These are phyloP conservation scores for Lactarius psammicola DNA, from an alignment of 768 basidiomycete species.

Conservation along the genomic window DNA sequence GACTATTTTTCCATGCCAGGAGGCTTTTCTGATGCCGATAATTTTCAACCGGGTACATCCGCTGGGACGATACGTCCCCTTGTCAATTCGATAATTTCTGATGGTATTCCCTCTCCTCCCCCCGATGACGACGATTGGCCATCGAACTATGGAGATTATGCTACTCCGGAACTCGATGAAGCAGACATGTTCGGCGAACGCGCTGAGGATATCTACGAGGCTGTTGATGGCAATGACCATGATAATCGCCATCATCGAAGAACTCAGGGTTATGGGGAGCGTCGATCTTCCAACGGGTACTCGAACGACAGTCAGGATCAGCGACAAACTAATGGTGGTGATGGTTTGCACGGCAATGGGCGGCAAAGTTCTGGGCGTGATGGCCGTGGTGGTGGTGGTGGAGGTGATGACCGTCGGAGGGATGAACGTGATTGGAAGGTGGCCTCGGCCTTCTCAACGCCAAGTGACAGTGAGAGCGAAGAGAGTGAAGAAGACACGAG, in stretches of 20 bases:
- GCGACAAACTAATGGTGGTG: slow-evolving; percentile 28
- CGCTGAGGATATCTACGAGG: slow-evolving; percentile 1
- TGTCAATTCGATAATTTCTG: slow-evolving; percentile 22
- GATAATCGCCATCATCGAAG: slow-evolving; percentile 5
- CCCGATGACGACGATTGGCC: slow-evolving; percentile 25
- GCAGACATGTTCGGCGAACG: slow-evolving; percentile 13
- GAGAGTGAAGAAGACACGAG: slow-evolving; percentile 43
- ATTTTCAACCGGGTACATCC: slow-evolving; percentile 47
- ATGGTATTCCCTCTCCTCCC: slow-evolving; percentile 21
- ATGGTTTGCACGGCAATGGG: slow-evolving; percentile 34
- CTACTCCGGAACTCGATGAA: slow-evolving; percentile 17
- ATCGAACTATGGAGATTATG: slow-evolving; percentile 15
- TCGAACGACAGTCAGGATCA: slow-evolving; percentile 29
- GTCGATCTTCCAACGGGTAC: slow-evolving; percentile 9
- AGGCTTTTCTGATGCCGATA: slow-evolving; percentile 28
- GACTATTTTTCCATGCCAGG: slow-evolving; percentile 23
- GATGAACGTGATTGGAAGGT: slow-evolving; percentile 35
- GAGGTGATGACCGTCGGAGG: slow-evolving; percentile 43
- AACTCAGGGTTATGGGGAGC: slow-evolving; percentile 3
- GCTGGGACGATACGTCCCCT: slow-evolving; percentile 44
- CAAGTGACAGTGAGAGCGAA: slow-evolving; percentile 37
- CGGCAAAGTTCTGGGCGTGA: slow-evolving; percentile 22
- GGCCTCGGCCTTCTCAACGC: slow-evolving; percentile 35
- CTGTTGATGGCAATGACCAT: slow-evolving; percentile 10
- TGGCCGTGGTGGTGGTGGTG: slow-evolving; percentile 31